Evolutionary conservation across 768 basidiomycete genomes (phyloP).

Genomic region (Coprinopsis sp.): DNA sequence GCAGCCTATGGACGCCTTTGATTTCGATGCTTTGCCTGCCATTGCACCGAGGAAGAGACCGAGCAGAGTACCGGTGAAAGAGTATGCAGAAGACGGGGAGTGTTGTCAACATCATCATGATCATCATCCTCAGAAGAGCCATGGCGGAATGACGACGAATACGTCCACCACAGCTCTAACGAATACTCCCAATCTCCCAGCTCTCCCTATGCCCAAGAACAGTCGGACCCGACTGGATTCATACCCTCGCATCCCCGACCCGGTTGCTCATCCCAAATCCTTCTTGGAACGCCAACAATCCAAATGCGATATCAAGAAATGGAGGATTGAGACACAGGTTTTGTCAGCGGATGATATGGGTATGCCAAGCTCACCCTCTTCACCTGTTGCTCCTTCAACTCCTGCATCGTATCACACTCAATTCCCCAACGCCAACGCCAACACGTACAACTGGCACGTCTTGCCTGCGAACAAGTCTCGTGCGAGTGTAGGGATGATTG

Average conservation of each 20-base stretch:
- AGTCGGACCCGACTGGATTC: background rate
- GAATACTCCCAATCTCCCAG: too few relatives aligned
- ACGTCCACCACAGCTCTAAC: too few relatives aligned
- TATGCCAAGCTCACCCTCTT: background rate
- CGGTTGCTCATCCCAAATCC: conserved; percentile 9
- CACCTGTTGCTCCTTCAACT: conserved; percentile 2
- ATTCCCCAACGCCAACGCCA: conserved; percentile 2
- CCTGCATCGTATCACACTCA: conserved; percentile 4
- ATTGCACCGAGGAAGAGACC: conserved; percentile 10
- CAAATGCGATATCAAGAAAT: conserved; percentile 36
- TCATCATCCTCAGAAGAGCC: too few relatives aligned
- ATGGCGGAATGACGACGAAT: too few relatives aligned
- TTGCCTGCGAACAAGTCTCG: conserved; percentile 1
- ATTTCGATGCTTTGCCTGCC: conserved; percentile 48
- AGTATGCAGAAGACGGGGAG: conserved; percentile 4
- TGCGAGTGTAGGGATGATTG: conserved; percentile 5
- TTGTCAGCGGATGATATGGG: conserved; percentile 11
- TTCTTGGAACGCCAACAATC: conserved; percentile 40
- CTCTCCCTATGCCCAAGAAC: too few relatives aligned
- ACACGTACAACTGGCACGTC: conserved; percentile 9
- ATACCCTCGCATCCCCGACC: background rate
- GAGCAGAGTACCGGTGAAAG: conserved; percentile 1
- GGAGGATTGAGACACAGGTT: conserved; percentile 26
- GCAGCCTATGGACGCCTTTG: conserved; percentile 18
- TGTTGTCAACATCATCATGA: conserved; percentile 1